Evolutionary conservation across 495 filamentous ascomycete species (phyloP).

Genomic region (Pyrenula aspistea): DNA sequence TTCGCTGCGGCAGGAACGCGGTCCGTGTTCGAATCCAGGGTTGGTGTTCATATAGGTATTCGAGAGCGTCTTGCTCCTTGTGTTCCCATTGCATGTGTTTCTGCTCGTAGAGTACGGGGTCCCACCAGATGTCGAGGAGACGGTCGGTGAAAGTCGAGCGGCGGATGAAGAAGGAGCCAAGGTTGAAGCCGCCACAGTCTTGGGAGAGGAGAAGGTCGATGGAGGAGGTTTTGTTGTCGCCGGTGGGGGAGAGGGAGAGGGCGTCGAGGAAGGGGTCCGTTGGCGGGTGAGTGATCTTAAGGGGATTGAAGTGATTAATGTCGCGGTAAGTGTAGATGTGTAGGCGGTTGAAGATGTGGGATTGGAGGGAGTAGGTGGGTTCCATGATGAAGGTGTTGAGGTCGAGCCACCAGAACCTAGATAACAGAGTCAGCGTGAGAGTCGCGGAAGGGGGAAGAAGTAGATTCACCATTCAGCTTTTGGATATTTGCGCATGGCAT

Average conservation of each 20-base stretch:
- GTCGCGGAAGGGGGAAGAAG: neutral
- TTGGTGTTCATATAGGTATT: constrained; percentile 82
- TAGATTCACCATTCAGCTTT: constrained; percentile 80
- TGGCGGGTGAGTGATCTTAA: constrained; percentile 83
- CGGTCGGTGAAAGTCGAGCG: constrained; percentile 84
- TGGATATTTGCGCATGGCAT: constrained; percentile 85
- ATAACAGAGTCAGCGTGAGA: neutral
- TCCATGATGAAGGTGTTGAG: constrained; percentile 99
- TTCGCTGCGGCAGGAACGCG: constrained; percentile 82
- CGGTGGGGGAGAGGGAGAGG: constrained; percentile 53
- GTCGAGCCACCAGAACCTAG: constrained; percentile 98
- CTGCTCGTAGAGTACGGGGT: constrained; percentile 94
- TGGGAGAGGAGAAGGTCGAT: constrained; percentile 85
- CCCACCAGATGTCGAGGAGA: constrained; percentile 95
- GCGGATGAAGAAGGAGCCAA: constrained; percentile 87
- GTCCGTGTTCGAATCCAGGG: constrained; percentile 86
- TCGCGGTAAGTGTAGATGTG: constrained; percentile 74
- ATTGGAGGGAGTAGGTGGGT: constrained; percentile 76
- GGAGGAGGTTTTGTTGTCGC: constrained; percentile 60
- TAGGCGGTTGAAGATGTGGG: constrained; percentile 78
- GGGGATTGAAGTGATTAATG: constrained; percentile 89
- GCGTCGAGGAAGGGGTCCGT: constrained; percentile 63
- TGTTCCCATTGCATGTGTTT: constrained; percentile 99
- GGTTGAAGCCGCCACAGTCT: constrained; percentile 92
- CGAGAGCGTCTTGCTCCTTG: constrained; percentile 92